Percentiles rank a stretch among this genome's conserved stretches.
Conservation (phyloP, 768 basidiomycete species). For the Kockovaella imperatae region DNA sequence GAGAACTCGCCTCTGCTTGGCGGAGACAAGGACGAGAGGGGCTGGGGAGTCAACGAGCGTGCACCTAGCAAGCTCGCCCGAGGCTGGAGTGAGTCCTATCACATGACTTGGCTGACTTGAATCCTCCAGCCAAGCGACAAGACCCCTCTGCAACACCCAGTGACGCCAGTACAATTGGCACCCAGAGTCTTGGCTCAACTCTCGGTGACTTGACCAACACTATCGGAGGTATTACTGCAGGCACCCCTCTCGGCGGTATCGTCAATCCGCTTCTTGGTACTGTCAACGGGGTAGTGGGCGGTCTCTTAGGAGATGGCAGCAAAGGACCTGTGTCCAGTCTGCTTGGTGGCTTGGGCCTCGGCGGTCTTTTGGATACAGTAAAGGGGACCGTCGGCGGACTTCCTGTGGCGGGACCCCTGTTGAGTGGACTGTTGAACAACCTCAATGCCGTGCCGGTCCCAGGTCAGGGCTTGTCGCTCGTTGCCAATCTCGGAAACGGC, state of each 20-base stretch:
- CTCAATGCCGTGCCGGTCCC: background rate
- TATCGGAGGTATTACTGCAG: constrained; percentile 3
- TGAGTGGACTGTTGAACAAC: background rate
- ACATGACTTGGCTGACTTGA: too few relatives aligned
- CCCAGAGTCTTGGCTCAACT: background rate
- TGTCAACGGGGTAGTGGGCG: constrained; percentile 11
- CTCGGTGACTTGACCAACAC: constrained; percentile 4
- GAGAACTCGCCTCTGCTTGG: constrained; percentile 6
- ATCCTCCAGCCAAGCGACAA: too few relatives aligned
- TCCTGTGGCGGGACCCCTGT: background rate
- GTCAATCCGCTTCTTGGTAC: constrained; percentile 2
- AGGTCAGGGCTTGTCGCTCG: background rate
- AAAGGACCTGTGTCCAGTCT: constrained; percentile 5
- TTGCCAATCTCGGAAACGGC: constrained; percentile 1
- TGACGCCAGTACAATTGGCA: background rate
- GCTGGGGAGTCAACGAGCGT: too few relatives aligned
- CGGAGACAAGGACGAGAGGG: background rate
- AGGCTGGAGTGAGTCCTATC: constrained; percentile 1
- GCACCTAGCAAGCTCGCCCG: constrained; percentile 3
- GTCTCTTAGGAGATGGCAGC: too few relatives aligned
- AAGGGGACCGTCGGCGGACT: constrained; percentile 3
- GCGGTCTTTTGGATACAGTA: background rate
- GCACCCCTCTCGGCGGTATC: constrained; percentile 9
- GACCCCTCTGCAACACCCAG: background rate
- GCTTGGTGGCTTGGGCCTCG: background rate